phyloP scores from a whole-genome alignment of 805 yeast species.

The Nakazawaea wickerhamii region DNA sequence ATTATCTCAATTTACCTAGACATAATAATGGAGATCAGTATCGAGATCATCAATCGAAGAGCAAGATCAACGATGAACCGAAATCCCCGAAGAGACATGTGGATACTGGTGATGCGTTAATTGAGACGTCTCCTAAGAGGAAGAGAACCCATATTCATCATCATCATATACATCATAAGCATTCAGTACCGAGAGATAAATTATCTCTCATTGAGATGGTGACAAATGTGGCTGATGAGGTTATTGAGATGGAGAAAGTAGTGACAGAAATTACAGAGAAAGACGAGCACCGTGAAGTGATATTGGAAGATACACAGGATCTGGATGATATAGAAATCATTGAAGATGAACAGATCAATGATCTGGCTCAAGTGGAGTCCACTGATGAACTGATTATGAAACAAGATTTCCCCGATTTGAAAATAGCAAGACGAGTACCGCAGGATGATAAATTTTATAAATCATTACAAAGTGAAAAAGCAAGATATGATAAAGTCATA shows the following conservation, averaged over 20 bases:
- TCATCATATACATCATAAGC: neutral
- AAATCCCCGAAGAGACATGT: too few relatives aligned
- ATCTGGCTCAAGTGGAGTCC: neutral
- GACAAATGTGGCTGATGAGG: neutral
- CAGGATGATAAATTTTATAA: constrained; percentile 4
- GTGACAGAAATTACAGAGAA: neutral
- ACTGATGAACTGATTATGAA: neutral
- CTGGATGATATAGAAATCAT: neutral
- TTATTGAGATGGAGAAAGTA: neutral
- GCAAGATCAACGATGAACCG: neutral
- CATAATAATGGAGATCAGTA: neutral
- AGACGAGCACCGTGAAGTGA: neutral
- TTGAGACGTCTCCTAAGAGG: neutral
- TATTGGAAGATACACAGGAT: neutral
- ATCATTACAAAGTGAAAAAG: constrained; percentile 1
- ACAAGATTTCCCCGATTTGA: constrained; percentile 10
- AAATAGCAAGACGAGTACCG: neutral
- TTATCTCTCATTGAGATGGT: too few relatives aligned
- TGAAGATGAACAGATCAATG: neutral
- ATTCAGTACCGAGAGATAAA: neutral
- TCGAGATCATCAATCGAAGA: too few relatives aligned
- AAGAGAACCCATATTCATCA: neutral
- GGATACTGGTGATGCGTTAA: too few relatives aligned
- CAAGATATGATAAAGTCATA: neutral
- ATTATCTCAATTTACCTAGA: constrained; percentile 1